Evolutionary conservation across 148 eudicot species (phyloP).

Genomic region (Camellia sinensis): DNA sequence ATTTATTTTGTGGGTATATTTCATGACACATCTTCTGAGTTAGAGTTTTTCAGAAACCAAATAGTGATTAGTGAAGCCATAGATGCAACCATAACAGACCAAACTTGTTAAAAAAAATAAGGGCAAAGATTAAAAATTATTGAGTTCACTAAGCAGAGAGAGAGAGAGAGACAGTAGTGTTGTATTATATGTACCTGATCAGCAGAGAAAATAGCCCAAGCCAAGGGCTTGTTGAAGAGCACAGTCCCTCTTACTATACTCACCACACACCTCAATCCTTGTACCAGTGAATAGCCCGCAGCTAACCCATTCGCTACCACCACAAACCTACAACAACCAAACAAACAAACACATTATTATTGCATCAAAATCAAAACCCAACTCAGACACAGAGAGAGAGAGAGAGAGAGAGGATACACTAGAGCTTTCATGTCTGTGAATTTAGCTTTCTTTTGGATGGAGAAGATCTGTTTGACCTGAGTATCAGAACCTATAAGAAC

Average conservation of each 20-base stretch:
- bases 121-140: too few relatives aligned
- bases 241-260: constrained; percentile 76
- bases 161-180: too few relatives aligned
- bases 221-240: constrained; percentile 83
- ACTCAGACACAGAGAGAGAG: neutral
- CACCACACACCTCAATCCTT: constrained; percentile 64
- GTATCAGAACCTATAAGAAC: constrained; percentile 55
- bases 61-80: too few relatives aligned
- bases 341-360: too few relatives aligned
- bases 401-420: constrained; percentile 40
- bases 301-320: constrained; percentile 73
- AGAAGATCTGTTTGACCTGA: constrained; percentile 70
- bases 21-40: too few relatives aligned
- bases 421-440: constrained; percentile 89
- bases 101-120: too few relatives aligned
- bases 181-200: constrained; percentile 61
- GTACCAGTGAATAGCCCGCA: constrained; percentile 79
- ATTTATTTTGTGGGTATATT: too few relatives aligned
- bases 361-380: neutral
- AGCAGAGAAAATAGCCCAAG: constrained; percentile 89
- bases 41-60: too few relatives aligned
- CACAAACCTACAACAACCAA: constrained; percentile 54
- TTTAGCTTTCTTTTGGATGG: constrained; percentile 67
- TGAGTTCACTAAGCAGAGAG: neutral
- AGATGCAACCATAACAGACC: too few relatives aligned